Percentiles rank a stretch among this genome's conserved stretches.
Conservation (phyloP, 2,329 filamentous ascomycete species). For the Neurospora crassa region DNA sequence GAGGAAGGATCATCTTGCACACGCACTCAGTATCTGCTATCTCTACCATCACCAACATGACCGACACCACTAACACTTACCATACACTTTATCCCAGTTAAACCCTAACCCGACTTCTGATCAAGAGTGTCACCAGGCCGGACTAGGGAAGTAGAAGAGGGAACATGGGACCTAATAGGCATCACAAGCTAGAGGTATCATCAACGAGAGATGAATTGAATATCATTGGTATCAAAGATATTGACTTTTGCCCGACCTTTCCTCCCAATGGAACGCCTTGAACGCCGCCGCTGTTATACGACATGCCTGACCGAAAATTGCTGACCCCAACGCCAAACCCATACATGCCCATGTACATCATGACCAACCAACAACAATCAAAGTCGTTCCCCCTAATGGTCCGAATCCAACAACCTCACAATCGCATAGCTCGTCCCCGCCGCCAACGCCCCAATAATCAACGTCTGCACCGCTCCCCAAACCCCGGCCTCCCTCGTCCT, state of each 20-base stretch:
- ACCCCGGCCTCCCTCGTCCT: conserved; percentile 42
- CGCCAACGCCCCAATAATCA: conserved; percentile 54
- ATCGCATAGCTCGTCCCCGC: conserved; percentile 57
- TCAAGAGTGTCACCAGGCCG: neutral
- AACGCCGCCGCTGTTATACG: neutral
- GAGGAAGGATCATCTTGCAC: no score
- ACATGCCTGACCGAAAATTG: neutral
- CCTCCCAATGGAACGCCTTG: neutral
- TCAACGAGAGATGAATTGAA: neutral
- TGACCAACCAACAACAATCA: neutral
- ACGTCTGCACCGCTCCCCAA: conserved; percentile 53
- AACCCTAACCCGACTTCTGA: neutral
- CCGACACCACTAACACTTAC: neutral
- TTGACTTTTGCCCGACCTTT: neutral
- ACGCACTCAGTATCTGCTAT: no score
- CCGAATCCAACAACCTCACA: conserved; percentile 44
- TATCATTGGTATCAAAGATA: neutral
- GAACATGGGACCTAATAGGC: neutral
- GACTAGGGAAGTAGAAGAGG: neutral
- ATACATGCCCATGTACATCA: neutral
- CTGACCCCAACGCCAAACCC: neutral
- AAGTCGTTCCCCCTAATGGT: neutral
- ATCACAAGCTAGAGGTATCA: neutral
- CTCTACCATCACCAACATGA: neutral
- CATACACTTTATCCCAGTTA: neutral